Evolutionary conservation across 2,329 filamentous ascomycete genomes (phyloP), one percentile per base, ranked within the genome.

Genomic region (Cladorrhinum sp.): DNA sequence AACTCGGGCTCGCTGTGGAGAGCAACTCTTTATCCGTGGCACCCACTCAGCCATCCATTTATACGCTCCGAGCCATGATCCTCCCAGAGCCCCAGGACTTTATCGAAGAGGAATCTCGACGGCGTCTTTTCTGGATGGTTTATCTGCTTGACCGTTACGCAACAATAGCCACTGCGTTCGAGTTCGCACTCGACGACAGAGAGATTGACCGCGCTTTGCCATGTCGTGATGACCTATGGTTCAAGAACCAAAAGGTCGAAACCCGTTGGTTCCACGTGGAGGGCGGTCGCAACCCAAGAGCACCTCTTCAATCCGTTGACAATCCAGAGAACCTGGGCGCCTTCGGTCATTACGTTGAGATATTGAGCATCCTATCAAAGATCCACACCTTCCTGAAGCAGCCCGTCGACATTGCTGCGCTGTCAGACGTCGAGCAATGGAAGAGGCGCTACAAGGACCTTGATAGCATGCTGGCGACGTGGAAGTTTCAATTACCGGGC

Each of bases 101-200:
- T 74, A 89, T 96, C 59, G 92, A 96, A 71, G 93, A 96, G 63
- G 93, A 97, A 73, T 90, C 90, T 48, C 82, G 92, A 26, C 83
- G 93, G 26, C 82, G 93, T 24, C 79, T 96, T 1, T 96, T 97
- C 73, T 97, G 93, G 93, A 94, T 96, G 87, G 87, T 96, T 10
- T 97, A 96, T 71, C 77, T 96, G 12, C 81, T 97, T 5, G 93
- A 97, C 72, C 84, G 93, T 55, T 96, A 96, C 71, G 92, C 92
- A 0, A 96, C 92, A 0, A 88, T 96, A 59, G 89, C 92, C 0
- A 96, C 93, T 0, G 92, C 93, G 0, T 96, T 96, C 67, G 92
- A 96, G 68, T 96, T 96, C 72, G 91, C 91, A 0, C 77, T 97
- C 18, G 88, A 94, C 66, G 92, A 96, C 69, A 91, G 89, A 70